Percentiles rank a stretch among this genome's conserved stretches.
These are phyloP conservation scores for Nemophila menziesii DNA, from an alignment of 257 asterid genomes.

Conservation along the genomic window DNA sequence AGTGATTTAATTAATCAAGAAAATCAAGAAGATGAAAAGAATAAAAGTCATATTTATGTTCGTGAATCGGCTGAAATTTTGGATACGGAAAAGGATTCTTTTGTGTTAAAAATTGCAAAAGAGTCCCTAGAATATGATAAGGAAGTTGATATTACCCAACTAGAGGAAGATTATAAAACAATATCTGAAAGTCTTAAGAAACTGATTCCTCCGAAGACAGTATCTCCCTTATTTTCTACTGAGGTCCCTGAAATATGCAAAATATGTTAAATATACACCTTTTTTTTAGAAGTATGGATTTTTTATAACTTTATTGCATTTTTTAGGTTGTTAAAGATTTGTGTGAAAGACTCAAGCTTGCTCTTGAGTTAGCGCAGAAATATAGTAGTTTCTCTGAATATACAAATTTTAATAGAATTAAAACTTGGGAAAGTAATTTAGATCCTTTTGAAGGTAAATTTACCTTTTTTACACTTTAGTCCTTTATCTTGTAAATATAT, in stretches of 20 bases:
- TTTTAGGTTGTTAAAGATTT: conserved; percentile 65
- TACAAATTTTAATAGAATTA: conserved; percentile 66
- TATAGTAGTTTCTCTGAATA: conserved; percentile 56
- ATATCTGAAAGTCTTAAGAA: conserved; percentile 69
- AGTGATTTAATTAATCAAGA: conserved; percentile 36
- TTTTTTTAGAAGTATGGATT: too few species aligned
- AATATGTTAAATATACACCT: too few species aligned
- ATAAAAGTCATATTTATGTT: conserved; percentile 59
- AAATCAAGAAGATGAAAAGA: conserved; percentile 36
- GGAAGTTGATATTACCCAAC: too few species aligned
- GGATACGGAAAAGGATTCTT: conserved; percentile 71
- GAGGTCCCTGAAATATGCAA: too few species aligned
- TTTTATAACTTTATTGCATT: background rate
- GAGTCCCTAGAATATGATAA: conserved; percentile 37
- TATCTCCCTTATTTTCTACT: conserved; percentile 63
- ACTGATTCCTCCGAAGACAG: conserved; percentile 95
- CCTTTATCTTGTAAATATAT: too few species aligned
- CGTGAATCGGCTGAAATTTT: conserved; percentile 73
- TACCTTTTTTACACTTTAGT: too few species aligned
- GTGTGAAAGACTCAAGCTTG: conserved; percentile 83
- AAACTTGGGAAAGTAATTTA: conserved; percentile 51
- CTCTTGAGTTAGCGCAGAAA: conserved; percentile 67
- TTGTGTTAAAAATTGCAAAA: conserved; percentile 69
- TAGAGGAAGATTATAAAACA: conserved; percentile 39
- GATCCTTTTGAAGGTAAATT: conserved; percentile 91